Percentiles rank a stretch among this genome's conserved stretches.
These are phyloP conservation scores for Diaporthe aspalathi DNA, from an alignment of 2,329 filamentous ascomycete genomes.

Conservation along the genomic window DNA sequence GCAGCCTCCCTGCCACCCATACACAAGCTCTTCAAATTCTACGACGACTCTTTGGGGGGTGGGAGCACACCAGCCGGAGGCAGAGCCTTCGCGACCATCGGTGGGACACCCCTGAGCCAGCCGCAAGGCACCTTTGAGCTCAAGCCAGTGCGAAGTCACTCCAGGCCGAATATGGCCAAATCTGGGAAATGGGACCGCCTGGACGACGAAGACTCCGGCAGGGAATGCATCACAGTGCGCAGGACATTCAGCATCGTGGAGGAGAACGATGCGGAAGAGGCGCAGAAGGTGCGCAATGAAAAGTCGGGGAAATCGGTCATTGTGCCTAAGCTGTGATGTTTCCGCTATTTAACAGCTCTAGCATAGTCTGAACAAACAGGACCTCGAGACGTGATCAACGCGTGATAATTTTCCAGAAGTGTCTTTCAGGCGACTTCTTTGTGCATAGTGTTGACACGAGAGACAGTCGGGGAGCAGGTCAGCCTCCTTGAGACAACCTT, in stretches of 20 bases:
- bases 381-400: no score
- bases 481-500: no score
- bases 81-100: conserved; percentile 10
- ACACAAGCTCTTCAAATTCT: conserved; percentile 30
- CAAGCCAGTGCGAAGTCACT: not conserved
- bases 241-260: conserved; percentile 14
- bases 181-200: conserved; percentile 1
- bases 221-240: not conserved
- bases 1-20: conserved; percentile 45
- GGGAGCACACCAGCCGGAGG: conserved; percentile 1
- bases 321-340: not conserved
- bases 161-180: not conserved
- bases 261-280: not conserved
- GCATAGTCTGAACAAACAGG: no score
- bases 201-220: not conserved
- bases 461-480: no score
- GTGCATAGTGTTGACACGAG: no score
- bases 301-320: not conserved
- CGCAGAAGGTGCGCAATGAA: not conserved
- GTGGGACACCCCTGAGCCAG: conserved; percentile 16
- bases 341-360: not conserved
- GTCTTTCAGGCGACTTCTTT: no score
- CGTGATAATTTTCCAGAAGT: no score
- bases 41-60: not conserved
- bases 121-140: not conserved